Percentiles rank a stretch among this genome's conserved stretches.
These are phyloP conservation scores for Marchantia paleacea DNA, from an alignment of 225 moss, liverwort and hornwort species.

Conservation along the genomic window DNA sequence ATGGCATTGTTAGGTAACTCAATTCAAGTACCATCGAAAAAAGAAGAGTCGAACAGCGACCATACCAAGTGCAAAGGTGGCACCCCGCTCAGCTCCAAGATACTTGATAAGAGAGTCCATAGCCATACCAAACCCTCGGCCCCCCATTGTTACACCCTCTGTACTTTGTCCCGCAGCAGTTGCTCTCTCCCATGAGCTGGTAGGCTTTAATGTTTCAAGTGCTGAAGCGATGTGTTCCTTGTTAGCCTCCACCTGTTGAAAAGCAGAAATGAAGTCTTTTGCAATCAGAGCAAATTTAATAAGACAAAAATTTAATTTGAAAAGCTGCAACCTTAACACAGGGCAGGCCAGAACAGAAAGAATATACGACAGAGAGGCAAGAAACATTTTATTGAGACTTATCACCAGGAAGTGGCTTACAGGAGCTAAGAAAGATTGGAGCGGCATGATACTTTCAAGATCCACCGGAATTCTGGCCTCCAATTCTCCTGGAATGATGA, in stretches of 20 bases:
- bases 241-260: slow-evolving; percentile 76
- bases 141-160: slow-evolving; percentile 88
- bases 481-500: slow-evolving; percentile 87
- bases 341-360: background rate
- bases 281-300: no score
- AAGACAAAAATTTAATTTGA: no score
- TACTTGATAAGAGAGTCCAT: slow-evolving; percentile 98
- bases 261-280: no score
- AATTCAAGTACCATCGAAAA: background rate
- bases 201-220: slow-evolving; percentile 90
- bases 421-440: slow-evolving; percentile 82
- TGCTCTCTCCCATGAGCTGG: slow-evolving; percentile 97
- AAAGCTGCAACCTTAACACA: no score
- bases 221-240: slow-evolving; percentile 95
- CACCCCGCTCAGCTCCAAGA: slow-evolving; percentile 86
- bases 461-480: slow-evolving; percentile 83
- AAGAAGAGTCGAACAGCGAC: background rate
- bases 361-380: background rate
- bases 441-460: slow-evolving; percentile 82
- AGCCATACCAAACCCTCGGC: slow-evolving; percentile 97
- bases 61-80: slow-evolving; percentile 93
- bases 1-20: no score
- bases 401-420: slow-evolving; percentile 47
- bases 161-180: slow-evolving; percentile 94
- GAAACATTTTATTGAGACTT: background rate